Percentiles rank a stretch among this genome's conserved stretches.
These are phyloP conservation scores for Ensete glaucum DNA, from an alignment of 176 grass and related monocot genomes.

Conservation along the genomic window DNA sequence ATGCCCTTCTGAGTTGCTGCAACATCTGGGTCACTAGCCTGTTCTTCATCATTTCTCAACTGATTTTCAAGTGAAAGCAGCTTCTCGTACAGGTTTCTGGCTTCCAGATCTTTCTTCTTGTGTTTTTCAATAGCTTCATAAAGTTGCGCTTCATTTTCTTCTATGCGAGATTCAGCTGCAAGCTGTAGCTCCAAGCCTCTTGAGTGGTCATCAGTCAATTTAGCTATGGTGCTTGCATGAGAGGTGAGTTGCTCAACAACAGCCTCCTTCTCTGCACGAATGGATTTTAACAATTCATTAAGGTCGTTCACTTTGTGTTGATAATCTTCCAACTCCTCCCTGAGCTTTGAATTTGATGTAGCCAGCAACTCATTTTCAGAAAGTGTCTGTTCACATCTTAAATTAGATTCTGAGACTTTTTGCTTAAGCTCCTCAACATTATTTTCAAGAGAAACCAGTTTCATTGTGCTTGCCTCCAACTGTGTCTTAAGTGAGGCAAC, in stretches of 20 bases:
- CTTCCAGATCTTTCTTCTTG: constrained; percentile 2
- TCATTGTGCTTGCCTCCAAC: constrained; percentile 52
- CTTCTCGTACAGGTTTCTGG: constrained; percentile 5
- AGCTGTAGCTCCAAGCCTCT: constrained; percentile 9
- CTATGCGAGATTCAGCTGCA: constrained; percentile 4
- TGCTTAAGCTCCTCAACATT: constrained; percentile 47
- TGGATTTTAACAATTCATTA: constrained; percentile 39
- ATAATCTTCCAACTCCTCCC: constrained; percentile 53
- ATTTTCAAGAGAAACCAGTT: constrained; percentile 47
- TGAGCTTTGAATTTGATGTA: constrained; percentile 33
- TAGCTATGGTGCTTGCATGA: constrained; percentile 6
- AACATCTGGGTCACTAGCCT: too few relatives aligned
- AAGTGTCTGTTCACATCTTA: constrained; percentile 40
- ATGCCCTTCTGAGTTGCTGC: too few relatives aligned
- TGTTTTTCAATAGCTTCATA: constrained; percentile 11
- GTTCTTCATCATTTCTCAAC: too few relatives aligned
- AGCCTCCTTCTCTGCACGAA: constrained; percentile 13
- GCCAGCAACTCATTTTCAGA: constrained; percentile 31
- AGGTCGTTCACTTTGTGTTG: constrained; percentile 34
- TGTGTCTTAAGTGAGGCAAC: constrained; percentile 61
- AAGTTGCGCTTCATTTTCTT: constrained; percentile 6
- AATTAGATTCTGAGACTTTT: constrained; percentile 39
- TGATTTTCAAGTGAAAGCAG: constrained; percentile 24
- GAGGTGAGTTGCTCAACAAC: constrained; percentile 5
- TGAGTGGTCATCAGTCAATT: constrained; percentile 11